Conservation (phyloP, 371 early-diverging fungal species). For the Neoconidiobolus thromboides region DNA sequence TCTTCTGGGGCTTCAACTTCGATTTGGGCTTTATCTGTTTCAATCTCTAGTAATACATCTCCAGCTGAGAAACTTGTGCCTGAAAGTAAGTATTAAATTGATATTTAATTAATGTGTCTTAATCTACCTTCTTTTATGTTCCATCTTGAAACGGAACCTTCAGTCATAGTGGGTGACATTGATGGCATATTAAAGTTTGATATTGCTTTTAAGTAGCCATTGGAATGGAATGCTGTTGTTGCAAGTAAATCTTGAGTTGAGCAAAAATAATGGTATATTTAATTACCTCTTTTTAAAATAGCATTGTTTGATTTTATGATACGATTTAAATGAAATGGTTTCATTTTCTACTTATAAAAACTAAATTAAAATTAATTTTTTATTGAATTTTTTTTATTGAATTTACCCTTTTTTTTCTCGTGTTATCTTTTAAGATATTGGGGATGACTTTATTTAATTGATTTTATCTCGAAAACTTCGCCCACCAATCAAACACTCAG, state of each 20-base stretch:
- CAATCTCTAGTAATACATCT: slow-evolving; percentile 92
- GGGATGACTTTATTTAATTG: too few relatives aligned
- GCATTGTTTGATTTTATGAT: not conserved
- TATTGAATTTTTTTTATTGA: too few relatives aligned
- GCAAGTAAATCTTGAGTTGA: not conserved
- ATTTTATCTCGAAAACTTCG: too few relatives aligned
- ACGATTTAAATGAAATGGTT: too few relatives aligned
- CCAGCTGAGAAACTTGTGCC: slow-evolving; percentile 35
- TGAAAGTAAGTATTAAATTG: too few relatives aligned
- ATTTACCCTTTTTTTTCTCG: too few relatives aligned
- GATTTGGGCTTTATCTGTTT: slow-evolving; percentile 99
- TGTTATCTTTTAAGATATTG: too few relatives aligned
- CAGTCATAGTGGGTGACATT: slow-evolving; percentile 96
- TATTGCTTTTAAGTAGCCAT: not conserved
- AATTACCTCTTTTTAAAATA: not conserved
- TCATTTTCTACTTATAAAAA: too few relatives aligned
- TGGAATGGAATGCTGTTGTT: not conserved
- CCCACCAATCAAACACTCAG: too few relatives aligned
- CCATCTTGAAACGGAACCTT: slow-evolving; percentile 90
- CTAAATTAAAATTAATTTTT: too few relatives aligned
- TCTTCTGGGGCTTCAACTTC: slow-evolving; percentile 98
- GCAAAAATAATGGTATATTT: not conserved
- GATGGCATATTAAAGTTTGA: slow-evolving; percentile 77
- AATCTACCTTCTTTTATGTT: slow-evolving; percentile 42
- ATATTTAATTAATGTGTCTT: too few relatives aligned